Conservation (phyloP, 352 stramenopile species). For the Globisporangium sylvaticum region DNA sequence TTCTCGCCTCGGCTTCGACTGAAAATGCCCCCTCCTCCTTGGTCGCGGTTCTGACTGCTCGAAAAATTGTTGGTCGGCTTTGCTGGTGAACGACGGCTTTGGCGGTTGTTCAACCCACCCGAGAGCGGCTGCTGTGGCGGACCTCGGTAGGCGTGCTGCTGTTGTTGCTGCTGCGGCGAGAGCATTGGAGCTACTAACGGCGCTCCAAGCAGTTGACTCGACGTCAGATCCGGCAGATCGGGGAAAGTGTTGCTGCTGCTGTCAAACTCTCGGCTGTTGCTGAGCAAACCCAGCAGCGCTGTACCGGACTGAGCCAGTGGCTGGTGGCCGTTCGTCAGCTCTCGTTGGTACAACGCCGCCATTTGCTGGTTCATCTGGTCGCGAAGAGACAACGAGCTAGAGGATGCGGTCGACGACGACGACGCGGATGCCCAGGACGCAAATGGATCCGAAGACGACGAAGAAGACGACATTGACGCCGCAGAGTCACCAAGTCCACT, state of each 20-base stretch:
- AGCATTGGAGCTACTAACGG: constrained; percentile 10
- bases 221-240: constrained; percentile 8
- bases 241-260: background rate
- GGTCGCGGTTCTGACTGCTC: background rate
- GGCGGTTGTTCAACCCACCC: constrained; percentile 3
- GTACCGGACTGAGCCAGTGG: constrained; percentile 31
- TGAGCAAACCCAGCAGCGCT: constrained; percentile 26
- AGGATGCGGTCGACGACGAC: constrained; percentile 15
- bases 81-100: constrained; percentile 32
- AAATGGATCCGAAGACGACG: constrained; percentile 22
- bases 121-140: constrained; percentile 1
- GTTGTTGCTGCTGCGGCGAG: constrained; percentile 16
- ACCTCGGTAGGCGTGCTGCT: background rate
- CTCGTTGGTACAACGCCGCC: constrained; percentile 56
- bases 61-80: constrained; percentile 12
- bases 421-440: constrained; percentile 9
- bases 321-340: constrained; percentile 22
- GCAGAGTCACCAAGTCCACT: constrained; percentile 17
- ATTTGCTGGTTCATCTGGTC: constrained; percentile 83
- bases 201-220: constrained; percentile 5
- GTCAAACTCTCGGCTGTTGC: constrained; percentile 13
- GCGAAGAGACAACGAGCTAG: constrained; percentile 21
- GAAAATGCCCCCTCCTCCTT: constrained; percentile 23
- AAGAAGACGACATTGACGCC: constrained; percentile 6
- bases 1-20: background rate